phyloP scores from a whole-genome alignment of 2,329 filamentous ascomycete genomes.

The Scytalidium sp. region DNA sequence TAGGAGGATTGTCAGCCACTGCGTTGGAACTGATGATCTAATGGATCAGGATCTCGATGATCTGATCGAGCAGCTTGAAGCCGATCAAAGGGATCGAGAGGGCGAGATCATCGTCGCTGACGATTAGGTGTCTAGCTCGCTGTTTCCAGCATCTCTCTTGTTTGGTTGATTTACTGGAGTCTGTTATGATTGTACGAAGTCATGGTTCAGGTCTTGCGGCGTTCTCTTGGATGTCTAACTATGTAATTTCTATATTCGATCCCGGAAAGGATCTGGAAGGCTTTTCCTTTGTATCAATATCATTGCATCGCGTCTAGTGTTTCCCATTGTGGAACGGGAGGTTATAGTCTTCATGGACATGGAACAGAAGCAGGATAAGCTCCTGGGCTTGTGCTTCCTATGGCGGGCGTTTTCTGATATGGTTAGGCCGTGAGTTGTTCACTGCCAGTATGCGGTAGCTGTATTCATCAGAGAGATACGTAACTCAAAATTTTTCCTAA shows the following conservation, averaged over 20 bases:
- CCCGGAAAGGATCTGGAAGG: not conserved
- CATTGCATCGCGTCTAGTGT: not conserved
- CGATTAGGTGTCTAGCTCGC: not conserved
- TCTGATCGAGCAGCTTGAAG: conserved; percentile 21
- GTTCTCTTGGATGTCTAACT: not conserved
- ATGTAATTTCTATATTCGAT: not conserved
- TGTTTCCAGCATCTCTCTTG: not conserved
- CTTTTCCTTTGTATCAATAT: not conserved
- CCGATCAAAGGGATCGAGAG: conserved; percentile 11
- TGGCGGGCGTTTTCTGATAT: not conserved
- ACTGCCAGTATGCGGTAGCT: not conserved
- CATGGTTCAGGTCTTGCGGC: not conserved
- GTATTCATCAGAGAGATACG: not conserved
- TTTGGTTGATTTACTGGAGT: not conserved
- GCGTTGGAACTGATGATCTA: conserved; percentile 61
- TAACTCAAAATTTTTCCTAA: not conserved
- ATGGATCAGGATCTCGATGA: conserved; percentile 24
- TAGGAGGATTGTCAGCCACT: conserved; percentile 64
- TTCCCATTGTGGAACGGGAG: not conserved
- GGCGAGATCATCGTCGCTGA: conserved; percentile 2
- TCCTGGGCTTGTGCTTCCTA: not conserved
- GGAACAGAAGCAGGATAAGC: not conserved
- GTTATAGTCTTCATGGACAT: not conserved
- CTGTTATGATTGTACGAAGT: not conserved
- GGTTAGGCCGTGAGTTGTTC: not conserved